Conservation (phyloP, 345 rosid genomes). For the Camelina sativa region DNA sequence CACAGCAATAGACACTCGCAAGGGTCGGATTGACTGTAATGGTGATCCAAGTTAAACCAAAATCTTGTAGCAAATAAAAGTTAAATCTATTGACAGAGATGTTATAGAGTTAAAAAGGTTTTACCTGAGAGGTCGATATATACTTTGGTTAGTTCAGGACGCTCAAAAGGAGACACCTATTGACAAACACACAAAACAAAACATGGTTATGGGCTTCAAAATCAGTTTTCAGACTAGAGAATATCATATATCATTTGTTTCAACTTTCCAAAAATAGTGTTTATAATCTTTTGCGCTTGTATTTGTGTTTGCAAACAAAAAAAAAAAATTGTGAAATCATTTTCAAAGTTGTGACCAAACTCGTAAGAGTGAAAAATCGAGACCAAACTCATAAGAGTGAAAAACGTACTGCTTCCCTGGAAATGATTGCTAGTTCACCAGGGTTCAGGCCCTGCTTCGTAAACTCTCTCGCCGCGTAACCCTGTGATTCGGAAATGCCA, state of each 20-base stretch:
- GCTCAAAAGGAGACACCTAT: neutral
- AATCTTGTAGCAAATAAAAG: neutral
- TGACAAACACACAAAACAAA: neutral
- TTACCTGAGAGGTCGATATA: neutral
- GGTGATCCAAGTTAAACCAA: neutral
- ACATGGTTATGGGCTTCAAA: neutral
- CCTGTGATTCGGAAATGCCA: neutral
- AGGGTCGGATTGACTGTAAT: neutral
- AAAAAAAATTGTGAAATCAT: too few relatives aligned
- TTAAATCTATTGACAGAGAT: neutral
- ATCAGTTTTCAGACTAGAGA: neutral
- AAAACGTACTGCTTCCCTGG: neutral
- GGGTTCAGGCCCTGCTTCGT: neutral
- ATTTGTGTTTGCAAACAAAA: too few relatives aligned
- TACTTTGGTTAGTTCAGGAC: neutral
- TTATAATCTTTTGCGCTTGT: neutral
- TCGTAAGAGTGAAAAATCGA: too few relatives aligned
- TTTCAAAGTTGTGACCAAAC: too few relatives aligned
- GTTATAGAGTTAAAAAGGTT: neutral
- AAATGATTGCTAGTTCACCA: slow-evolving; percentile 5
- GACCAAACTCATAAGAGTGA: neutral
- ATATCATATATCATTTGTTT: neutral
- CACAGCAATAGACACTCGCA: neutral
- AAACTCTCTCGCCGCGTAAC: neutral
- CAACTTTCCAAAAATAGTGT: neutral